phyloP scores from a whole-genome alignment of 179 eudicot genomes.

The Beta lomatogona region DNA sequence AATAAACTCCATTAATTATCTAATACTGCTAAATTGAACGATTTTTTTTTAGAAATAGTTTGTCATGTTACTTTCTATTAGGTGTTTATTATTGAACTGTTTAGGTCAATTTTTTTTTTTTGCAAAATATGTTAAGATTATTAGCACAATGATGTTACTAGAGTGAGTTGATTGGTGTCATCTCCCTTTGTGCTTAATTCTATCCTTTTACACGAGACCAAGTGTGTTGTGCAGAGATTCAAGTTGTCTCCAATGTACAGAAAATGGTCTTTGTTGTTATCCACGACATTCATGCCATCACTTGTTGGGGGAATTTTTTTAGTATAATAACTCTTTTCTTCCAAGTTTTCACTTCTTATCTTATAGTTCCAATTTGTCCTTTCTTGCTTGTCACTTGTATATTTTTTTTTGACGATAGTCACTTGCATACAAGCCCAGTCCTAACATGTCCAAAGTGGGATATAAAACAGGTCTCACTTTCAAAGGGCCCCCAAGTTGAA shows the following conservation, averaged over 20 bases:
- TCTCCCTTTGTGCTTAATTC: background rate
- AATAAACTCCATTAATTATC: too few species aligned
- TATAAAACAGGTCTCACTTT: too few species aligned
- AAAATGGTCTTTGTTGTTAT: conserved; percentile 27
- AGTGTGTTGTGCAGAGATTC: conserved; percentile 26
- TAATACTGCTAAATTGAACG: too few species aligned
- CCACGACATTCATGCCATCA: conserved; percentile 18
- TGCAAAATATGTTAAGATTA: background rate
- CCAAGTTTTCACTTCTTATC: conserved; percentile 9
- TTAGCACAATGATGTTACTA: conserved; percentile 20
- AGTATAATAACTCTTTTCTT: too few species aligned
- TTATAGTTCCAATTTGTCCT: background rate
- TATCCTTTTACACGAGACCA: conserved; percentile 9
- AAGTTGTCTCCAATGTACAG: conserved; percentile 12
- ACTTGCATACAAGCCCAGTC: too few species aligned
- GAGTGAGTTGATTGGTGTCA: conserved; percentile 23
- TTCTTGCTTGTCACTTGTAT: background rate
- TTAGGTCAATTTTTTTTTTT: too few species aligned
- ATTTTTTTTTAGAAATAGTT: too few species aligned
- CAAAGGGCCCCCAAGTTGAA: too few species aligned
- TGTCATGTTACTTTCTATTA: too few species aligned
- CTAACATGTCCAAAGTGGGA: too few species aligned
- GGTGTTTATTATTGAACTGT: too few species aligned
- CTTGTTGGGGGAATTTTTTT: background rate
- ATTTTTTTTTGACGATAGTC: too few species aligned